Evolutionary conservation across 2,329 filamentous ascomycete genomes (phyloP).

Genomic region (Chrysoporthe deuterocubensis): DNA sequence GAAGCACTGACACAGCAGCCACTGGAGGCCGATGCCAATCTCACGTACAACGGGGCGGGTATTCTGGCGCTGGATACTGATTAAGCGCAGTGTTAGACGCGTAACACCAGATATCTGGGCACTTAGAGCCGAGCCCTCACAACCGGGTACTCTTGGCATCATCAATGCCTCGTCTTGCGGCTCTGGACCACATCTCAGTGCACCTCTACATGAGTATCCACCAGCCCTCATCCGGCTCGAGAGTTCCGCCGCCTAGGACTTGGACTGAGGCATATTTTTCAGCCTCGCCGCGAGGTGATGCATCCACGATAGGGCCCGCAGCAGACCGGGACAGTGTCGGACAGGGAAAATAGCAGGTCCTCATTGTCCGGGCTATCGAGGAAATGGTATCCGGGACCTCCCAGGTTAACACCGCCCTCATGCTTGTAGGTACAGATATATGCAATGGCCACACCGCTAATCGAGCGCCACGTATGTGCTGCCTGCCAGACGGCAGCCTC

Average conservation of each 20-base stretch:
- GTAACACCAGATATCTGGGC: background rate
- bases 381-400: background rate
- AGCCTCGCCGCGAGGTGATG: background rate
- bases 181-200: background rate
- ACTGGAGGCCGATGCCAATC: too few relatives aligned
- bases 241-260: background rate
- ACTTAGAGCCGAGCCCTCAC: background rate
- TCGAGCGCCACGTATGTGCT: background rate
- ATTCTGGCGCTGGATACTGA: too few relatives aligned
- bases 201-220: background rate
- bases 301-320: background rate
- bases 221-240: background rate
- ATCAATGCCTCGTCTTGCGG: background rate
- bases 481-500: slow-evolving; percentile 15
- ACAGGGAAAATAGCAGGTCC: background rate
- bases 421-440: background rate
- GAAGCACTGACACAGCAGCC: background rate
- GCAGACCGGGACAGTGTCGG: background rate
- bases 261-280: background rate
- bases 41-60: too few relatives aligned
- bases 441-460: background rate
- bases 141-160: background rate
- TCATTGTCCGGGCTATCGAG: background rate
- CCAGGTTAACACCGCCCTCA: background rate
- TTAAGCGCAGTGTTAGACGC: background rate